These are phyloP conservation scores for Piper longum DNA, from an alignment of 164 flowering plant species.

Conservation along the genomic window DNA sequence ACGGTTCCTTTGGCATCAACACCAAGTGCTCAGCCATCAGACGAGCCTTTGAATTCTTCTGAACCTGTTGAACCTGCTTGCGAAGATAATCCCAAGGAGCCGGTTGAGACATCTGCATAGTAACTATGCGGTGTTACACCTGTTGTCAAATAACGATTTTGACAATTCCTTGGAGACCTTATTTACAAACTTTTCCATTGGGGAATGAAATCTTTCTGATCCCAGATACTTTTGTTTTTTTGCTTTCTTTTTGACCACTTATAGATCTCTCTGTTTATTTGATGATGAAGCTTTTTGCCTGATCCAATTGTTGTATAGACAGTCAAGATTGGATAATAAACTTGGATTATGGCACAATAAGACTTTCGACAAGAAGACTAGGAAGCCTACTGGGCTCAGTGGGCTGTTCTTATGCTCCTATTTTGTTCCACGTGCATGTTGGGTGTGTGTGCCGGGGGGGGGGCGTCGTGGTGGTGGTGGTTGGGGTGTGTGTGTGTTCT, in stretches of 20 bases:
- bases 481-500: too few relatives aligned
- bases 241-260: background rate
- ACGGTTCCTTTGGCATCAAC: conserved; percentile 8
- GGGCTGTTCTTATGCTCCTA: too few relatives aligned
- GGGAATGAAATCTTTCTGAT: background rate
- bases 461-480: too few relatives aligned
- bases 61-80: background rate
- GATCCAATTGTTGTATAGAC: background rate
- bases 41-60: conserved; percentile 2
- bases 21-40: background rate
- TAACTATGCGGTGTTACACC: background rate
- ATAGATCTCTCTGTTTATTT: background rate
- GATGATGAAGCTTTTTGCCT: background rate
- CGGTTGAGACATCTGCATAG: background rate
- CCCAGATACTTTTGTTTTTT: background rate
- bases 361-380: background rate
- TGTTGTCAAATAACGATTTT: background rate
- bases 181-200: background rate
- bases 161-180: background rate
- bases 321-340: background rate
- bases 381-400: too few relatives aligned
- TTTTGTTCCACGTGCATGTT: too few relatives aligned
- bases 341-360: background rate
- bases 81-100: background rate
- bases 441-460: too few relatives aligned